Evolutionary conservation across 768 basidiomycete genomes (phyloP), one percentile per base, ranked within the genome.

Genomic region (Psilocybe cyanescens): DNA sequence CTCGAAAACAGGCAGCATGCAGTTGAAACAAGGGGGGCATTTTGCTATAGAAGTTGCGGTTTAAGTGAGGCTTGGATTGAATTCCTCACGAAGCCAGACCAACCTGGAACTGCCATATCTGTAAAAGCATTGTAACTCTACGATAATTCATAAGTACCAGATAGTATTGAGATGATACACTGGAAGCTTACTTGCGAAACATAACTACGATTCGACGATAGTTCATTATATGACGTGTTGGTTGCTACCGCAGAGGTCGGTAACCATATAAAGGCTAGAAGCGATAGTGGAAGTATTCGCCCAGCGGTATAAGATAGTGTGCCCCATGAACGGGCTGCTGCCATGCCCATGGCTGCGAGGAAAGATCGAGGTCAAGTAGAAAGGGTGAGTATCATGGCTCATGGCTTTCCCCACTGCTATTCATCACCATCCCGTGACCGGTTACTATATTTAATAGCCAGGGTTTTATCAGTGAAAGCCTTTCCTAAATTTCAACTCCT

Each of bases 11-110:
- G 95, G 95, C 14, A 99, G 81, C 57, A 94, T 81, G 73, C 97
- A 99, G 74, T 99, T 99, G 81, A 99, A 99, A 76, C 96, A 98
- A 3, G 91, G 91, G 6, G 91, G 91, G 64, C 91, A 93, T 74
- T 85, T 79, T 30, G 79, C 86, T 87, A 53, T n/a, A 57, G 9
- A 47, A 39, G 14, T 9, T n/a, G 14, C 8, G n/a, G n/a, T 17
- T 17, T 37, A 39, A 44, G 31, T 51, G 54, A 58, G 48, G n/a
- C 5, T 49, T 17, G n/a, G 16, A 47, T 24, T 3, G 5, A 17
- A 17, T 46, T 30, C 33, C 33, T 33, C 45, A 49, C n/a, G 33
- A 14, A 35, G 24, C 12, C 19, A 19, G 11, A 55, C 67, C 39
- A 54, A 66, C 70, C 58, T 52, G 56, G 64, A 14, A 65, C 67